These are phyloP conservation scores for Ganoderma sinense DNA, from an alignment of 1,284 basidiomycete species.

Conservation along the genomic window DNA sequence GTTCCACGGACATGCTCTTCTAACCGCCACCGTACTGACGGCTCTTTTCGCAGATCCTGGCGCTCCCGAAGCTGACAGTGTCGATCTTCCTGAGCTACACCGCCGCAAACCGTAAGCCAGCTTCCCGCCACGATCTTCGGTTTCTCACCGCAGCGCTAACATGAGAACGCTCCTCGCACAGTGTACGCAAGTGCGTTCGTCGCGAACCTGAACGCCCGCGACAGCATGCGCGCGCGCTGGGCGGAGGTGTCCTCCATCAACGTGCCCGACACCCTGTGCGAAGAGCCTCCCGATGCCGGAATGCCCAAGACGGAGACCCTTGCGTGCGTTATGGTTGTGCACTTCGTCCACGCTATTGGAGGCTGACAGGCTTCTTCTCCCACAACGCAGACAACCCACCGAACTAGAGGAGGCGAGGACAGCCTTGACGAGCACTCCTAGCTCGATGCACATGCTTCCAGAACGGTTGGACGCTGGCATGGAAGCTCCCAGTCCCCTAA, in stretches of 20 bases:
- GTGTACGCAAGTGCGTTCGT: slow-evolving; percentile 7
- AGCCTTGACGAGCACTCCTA: neutral
- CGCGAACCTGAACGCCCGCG: slow-evolving; percentile 10
- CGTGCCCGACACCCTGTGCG: slow-evolving; percentile 1
- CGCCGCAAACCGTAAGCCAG: neutral
- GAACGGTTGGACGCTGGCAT: neutral
- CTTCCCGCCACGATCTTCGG: neutral
- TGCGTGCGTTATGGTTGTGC: neutral
- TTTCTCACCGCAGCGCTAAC: no score
- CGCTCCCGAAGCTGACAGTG: neutral
- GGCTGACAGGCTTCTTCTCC: neutral
- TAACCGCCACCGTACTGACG: neutral
- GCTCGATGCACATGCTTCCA: neutral
- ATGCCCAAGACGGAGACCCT: neutral
- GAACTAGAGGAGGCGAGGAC: neutral
- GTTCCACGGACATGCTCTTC: neutral
- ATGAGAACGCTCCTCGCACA: neutral
- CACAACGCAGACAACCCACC: neutral
- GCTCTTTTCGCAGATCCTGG: neutral
- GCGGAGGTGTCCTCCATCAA: slow-evolving; percentile 3
- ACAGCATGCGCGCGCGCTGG: slow-evolving; percentile 6
- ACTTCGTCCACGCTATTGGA: neutral
- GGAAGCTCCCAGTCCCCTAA: neutral
- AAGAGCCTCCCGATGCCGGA: neutral
- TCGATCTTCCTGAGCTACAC: neutral